Base-by-base conservation (phyloP, 2,329 filamentous ascomycete species). In the Ascocoryne sarcoides region DNA sequence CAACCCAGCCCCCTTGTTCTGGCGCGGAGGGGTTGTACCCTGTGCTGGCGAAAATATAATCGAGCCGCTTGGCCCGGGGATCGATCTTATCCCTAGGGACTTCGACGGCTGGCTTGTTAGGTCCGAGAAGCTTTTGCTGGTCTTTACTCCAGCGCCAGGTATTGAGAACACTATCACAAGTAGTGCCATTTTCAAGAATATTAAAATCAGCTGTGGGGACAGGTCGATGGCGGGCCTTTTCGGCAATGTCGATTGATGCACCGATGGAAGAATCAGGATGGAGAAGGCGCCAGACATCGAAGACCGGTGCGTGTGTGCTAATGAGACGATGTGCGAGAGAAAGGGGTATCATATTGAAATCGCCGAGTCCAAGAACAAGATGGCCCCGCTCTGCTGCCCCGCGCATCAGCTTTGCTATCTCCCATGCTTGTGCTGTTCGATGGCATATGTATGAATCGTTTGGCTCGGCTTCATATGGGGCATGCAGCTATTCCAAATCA, bases 271-370 rank as follows among this genome's bases (percentile, higher is more conserved):
- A 90, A 45, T 89, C 75, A 0, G 92, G 90, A 60, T 94, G 83
- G 15, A 93, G 62, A 20, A 84, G 72, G 40, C 84, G 76, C 92
- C 92, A 98, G 16, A 79, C 78, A 59, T 98, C 92, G 32, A 73
- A 74, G 19, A 94, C 81, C 10, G 82, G 81, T 8, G 82, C 78
- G 57, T 88, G 81, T 3, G 79, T 76, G 42, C 82, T 84, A 51
- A 98, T 81, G 49, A 96, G 71, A 39, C 79, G 76, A 65, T 96
- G 86, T 21, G 84, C 82, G 46, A 95, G 76, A 18, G 86, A 93
- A 30, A 82, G 64, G 1, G 92, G 92, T n/a, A 87, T 69, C 83
- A 95, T 94, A 65, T 96, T 96, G 67, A 96, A 95, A 66, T 96
- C 92, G 18, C 92, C 92, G 39, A 95, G 67, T 4, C 81, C 89